A percentile compares a stretch with the other conserved stretches of the same genome.
phyloP scores from a whole-genome alignment of 306 rosid species.

The Prunus mira region DNA sequence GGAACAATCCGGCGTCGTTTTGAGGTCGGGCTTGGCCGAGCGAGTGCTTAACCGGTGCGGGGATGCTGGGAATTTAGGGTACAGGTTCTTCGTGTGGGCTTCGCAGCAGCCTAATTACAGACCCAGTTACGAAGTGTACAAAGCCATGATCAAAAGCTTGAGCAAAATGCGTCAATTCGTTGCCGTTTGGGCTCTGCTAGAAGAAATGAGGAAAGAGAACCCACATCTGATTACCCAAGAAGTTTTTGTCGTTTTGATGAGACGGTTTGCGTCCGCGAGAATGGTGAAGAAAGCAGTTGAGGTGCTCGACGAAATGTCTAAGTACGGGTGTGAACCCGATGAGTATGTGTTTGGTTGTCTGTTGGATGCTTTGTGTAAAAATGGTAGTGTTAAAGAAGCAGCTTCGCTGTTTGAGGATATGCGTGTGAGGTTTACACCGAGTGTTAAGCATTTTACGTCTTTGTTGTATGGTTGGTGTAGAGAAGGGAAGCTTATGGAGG shows the following conservation, averaged over 20 bases:
- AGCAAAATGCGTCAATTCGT: slow-evolving; percentile 86
- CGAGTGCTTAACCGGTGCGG: slow-evolving; percentile 71
- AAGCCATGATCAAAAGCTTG: slow-evolving; percentile 65
- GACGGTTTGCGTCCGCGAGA: slow-evolving; percentile 77
- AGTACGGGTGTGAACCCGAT: slow-evolving; percentile 76
- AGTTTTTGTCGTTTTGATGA: slow-evolving; percentile 69
- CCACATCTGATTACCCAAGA: slow-evolving; percentile 56
- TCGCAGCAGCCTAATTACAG: slow-evolving; percentile 60
- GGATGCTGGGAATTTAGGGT: slow-evolving; percentile 80
- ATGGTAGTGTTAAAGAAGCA: slow-evolving; percentile 71
- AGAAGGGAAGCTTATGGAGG: slow-evolving; percentile 81
- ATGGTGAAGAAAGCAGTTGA: slow-evolving; percentile 79
- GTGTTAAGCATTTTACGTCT: slow-evolving; percentile 66
- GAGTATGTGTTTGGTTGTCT: slow-evolving; percentile 80
- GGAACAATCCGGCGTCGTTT: slow-evolving; percentile 62
- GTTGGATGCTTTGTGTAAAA: slow-evolving; percentile 86
- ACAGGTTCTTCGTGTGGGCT: slow-evolving; percentile 71
- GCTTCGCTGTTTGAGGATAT: slow-evolving; percentile 77
- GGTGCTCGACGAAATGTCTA: slow-evolving; percentile 86
- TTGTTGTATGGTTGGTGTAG: slow-evolving; percentile 92
- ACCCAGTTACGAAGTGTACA: slow-evolving; percentile 60
- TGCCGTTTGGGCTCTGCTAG: slow-evolving; percentile 75
- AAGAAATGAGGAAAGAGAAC: slow-evolving; percentile 76
- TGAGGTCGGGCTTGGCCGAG: slow-evolving; percentile 66
- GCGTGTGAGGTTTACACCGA: slow-evolving; percentile 52